phyloP scores from a whole-genome alignment of 345 rosid genomes.

The Hevea brasiliensis region DNA sequence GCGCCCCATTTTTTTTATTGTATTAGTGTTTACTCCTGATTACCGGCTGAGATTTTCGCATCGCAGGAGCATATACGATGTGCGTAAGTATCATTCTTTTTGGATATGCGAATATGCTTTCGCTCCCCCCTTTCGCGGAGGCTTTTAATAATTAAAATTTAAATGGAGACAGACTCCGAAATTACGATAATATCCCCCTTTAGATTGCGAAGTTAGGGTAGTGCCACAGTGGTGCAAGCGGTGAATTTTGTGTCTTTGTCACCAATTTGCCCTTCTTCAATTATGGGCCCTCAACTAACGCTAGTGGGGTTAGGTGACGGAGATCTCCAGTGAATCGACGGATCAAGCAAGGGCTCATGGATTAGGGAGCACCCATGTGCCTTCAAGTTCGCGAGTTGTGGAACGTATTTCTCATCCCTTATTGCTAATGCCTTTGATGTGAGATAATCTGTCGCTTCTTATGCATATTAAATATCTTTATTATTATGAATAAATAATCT shows the following conservation, averaged over 20 bases:
- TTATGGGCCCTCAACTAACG: background rate
- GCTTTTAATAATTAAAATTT: background rate
- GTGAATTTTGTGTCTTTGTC: background rate
- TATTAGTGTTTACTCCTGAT: no score
- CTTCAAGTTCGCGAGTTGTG: no score
- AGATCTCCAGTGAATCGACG: background rate
- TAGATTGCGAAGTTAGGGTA: background rate
- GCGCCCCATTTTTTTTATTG: background rate
- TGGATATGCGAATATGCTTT: conserved; percentile 54
- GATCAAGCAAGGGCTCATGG: background rate
- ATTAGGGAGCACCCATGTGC: background rate
- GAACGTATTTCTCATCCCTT: no score
- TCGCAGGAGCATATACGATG: conserved; percentile 19
- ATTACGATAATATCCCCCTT: conserved; percentile 28
- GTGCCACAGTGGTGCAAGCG: background rate
- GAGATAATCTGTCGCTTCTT: no score
- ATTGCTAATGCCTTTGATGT: no score
- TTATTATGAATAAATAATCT: no score
- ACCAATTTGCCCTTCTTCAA: conserved; percentile 23
- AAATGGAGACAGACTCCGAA: background rate
- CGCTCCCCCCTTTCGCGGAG: background rate
- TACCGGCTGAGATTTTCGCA: background rate
- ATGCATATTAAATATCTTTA: no score
- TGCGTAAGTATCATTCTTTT: conserved; percentile 28
- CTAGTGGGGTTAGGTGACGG: background rate